Evolutionary conservation across 2,329 filamentous ascomycete species (phyloP).

Genomic region (Lasiodiplodia sp.): DNA sequence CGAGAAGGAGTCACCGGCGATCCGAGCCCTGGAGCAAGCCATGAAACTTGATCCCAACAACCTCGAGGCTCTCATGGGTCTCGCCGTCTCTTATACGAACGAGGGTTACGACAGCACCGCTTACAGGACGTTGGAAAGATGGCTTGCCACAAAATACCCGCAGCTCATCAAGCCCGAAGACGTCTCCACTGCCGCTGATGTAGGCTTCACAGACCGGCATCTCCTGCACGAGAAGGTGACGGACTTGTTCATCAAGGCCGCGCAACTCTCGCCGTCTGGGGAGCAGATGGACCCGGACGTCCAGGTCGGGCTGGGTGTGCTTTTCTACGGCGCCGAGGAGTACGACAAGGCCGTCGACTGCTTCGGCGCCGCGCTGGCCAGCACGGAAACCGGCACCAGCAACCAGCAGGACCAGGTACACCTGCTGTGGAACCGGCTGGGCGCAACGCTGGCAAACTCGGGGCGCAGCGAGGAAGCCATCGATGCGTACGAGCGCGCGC

Average conservation of each 20-base stretch:
- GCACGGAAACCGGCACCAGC: constrained; percentile 80
- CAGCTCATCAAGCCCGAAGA: constrained; percentile 69
- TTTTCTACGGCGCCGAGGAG: constrained; percentile 97
- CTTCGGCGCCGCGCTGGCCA: constrained; percentile 89
- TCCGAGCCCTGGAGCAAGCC: constrained; percentile 90
- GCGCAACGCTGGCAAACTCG: constrained; percentile 93
- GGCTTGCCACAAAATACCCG: constrained; percentile 96
- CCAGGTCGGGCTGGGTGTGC: constrained; percentile 92
- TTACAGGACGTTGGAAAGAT: constrained; percentile 94
- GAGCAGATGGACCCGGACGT: constrained; percentile 98
- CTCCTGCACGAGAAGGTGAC: constrained; percentile 90
- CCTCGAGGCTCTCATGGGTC: constrained; percentile 87
- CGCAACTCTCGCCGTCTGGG: constrained; percentile 88
- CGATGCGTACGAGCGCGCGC: constrained; percentile 91
- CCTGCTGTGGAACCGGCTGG: constrained; percentile 95
- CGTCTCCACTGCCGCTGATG: constrained; percentile 77
- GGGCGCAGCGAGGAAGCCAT: constrained; percentile 96
- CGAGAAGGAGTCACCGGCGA: constrained; percentile 96
- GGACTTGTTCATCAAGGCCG: constrained; percentile 87
- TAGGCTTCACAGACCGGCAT: constrained; percentile 94
- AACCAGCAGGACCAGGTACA: constrained; percentile 90
- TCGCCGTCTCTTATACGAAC: constrained; percentile 97
- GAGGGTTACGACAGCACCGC: constrained; percentile 98
- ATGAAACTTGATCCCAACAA: constrained; percentile 88
- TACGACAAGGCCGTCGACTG: constrained; percentile 99